These are phyloP conservation scores for Pichia sp. DNA, from an alignment of 1,139 yeast genomes.

Conservation along the genomic window DNA sequence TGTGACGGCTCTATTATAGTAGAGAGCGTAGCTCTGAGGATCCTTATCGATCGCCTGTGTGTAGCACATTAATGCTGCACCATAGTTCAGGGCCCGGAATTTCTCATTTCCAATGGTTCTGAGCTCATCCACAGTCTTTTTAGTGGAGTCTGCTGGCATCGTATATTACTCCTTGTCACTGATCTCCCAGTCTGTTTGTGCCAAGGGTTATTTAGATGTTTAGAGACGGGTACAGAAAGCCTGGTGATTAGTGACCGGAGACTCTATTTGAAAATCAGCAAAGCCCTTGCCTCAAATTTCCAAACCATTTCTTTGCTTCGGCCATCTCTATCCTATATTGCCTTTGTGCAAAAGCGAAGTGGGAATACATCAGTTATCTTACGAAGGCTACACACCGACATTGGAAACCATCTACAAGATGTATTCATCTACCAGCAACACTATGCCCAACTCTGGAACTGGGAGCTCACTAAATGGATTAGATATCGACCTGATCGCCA, in stretches of 20 bases:
- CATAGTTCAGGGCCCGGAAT: slow-evolving; percentile 25
- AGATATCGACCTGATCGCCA: slow-evolving; percentile 11
- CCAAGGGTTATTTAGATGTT: too few species aligned
- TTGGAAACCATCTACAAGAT: neutral
- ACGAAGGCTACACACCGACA: neutral
- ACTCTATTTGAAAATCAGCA: too few species aligned
- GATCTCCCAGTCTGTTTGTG: too few species aligned
- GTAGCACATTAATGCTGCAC: slow-evolving; percentile 29
- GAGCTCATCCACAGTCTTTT: slow-evolving; percentile 17
- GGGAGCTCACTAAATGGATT: neutral
- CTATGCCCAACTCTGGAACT: neutral
- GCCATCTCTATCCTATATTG: too few species aligned
- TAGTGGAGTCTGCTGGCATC: too few species aligned
- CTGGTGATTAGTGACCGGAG: too few species aligned
- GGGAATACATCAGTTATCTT: too few species aligned
- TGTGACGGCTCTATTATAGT: slow-evolving; percentile 33
- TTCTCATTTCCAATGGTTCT: slow-evolving; percentile 29
- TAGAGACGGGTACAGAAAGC: too few species aligned
- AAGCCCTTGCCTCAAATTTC: too few species aligned
- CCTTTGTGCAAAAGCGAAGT: too few species aligned
- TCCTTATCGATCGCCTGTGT: slow-evolving; percentile 29
- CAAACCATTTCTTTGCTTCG: too few species aligned
- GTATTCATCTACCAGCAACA: slow-evolving; percentile 5
- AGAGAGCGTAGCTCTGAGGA: slow-evolving; percentile 27
- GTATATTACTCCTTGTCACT: too few species aligned